Evolutionary conservation across 495 filamentous ascomycete genomes (phyloP), one percentile per base, ranked within the genome.

Genomic region (Penicillium fimorum): DNA sequence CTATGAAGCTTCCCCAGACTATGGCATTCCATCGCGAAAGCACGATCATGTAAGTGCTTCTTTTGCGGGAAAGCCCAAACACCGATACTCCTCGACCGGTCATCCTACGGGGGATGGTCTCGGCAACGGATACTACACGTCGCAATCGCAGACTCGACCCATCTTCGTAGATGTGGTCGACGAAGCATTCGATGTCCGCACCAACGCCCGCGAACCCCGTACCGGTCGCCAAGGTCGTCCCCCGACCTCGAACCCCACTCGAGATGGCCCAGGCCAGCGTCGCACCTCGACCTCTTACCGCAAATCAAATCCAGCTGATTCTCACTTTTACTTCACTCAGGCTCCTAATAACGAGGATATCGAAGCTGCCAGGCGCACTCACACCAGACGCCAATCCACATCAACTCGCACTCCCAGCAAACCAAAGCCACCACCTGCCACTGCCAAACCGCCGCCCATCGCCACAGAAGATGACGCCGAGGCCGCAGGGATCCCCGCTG

Each of bases 401-500:
- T 76, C 79, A 45, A 78, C 76, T 24, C 71, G 73, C 29, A 78
- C 66, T 5, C 73, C 76, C 0, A 57, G 58, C 37, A 78, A 78
- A 59, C 73, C 78, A 42, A 79, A 74, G 61, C 73, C 76, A 60
- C 75, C 76, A 17, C 56, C 75, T 1, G 58, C 73, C 4, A 61
- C 78, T 10, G 65, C 71, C 17, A 78, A 79, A 57, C 78, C 76
- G 59, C 63, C 84, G 46, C 79, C 83, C 50, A 83, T 86, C 72
- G 93, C 95, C 52, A 96, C 91, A 53, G 90, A 91, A 68, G 88
- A 83, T 41, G 92, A 97, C 70, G 90, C 90, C 59, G 82, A 83
- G 66, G 82, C 80, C 56, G 88, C 89, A 54, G 82, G 84, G 47
- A 97, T 99, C 56, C 95, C 94, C 3, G 70, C 86, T 2, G 94